These are phyloP conservation scores for Cardamine occulta DNA, from an alignment of 345 rosid species.

Conservation along the genomic window DNA sequence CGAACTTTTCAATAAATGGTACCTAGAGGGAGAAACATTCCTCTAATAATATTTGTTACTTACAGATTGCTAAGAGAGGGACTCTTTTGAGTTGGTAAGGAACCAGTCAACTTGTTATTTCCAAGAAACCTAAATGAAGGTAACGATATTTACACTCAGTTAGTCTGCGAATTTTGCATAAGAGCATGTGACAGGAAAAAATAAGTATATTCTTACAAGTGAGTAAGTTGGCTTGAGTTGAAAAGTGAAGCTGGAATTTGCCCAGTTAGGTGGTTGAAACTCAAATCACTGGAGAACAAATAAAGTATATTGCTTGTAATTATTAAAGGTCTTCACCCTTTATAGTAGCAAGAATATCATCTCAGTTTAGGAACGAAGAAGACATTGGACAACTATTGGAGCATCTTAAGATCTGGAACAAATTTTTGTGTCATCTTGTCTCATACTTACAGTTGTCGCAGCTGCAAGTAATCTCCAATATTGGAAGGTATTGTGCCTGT, in stretches of 20 bases:
- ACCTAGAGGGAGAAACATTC: slow-evolving; percentile 11
- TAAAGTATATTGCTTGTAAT: background rate
- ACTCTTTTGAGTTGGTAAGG: slow-evolving; percentile 62
- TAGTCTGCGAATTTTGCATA: slow-evolving; percentile 4
- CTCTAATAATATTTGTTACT: slow-evolving; percentile 42
- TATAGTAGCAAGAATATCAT: background rate
- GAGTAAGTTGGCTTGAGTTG: slow-evolving; percentile 42
- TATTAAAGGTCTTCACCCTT: background rate
- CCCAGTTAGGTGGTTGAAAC: slow-evolving; percentile 81
- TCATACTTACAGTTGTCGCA: slow-evolving; percentile 45
- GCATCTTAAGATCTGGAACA: slow-evolving; percentile 25
- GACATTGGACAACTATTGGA: background rate
- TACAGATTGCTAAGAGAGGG: slow-evolving; percentile 62
- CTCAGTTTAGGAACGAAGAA: slow-evolving; percentile 25
- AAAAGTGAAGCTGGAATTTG: slow-evolving; percentile 59
- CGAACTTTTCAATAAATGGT: background rate
- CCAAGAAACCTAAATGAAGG: slow-evolving; percentile 60
- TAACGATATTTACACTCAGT: slow-evolving; percentile 20
- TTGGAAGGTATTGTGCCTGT: slow-evolving; percentile 50
- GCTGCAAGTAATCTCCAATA: slow-evolving; percentile 44
- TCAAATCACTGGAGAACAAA: slow-evolving; percentile 64
- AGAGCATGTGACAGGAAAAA: slow-evolving; percentile 8
- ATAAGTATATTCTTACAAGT: slow-evolving; percentile 55
- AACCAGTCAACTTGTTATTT: slow-evolving; percentile 53
- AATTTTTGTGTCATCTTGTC: slow-evolving; percentile 10